Evolutionary conservation across 2,329 filamentous ascomycete species (phyloP).

Genomic region (Phialophora verrucosa): DNA sequence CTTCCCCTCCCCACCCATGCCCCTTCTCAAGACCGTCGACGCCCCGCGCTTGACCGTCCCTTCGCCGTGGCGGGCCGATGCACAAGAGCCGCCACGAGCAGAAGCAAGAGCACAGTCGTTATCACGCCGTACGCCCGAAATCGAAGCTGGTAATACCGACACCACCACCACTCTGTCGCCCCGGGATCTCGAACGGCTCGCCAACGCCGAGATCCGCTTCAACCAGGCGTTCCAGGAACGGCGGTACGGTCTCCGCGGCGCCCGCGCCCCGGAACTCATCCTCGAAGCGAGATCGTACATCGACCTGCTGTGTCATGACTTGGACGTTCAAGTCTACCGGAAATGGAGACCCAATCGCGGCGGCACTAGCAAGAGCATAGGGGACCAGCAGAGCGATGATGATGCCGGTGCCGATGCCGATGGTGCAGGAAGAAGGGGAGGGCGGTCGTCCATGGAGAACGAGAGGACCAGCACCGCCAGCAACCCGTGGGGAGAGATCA

Average conservation of each 20-base stretch:
- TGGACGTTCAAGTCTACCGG: slow-evolving; percentile 16
- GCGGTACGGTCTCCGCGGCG: slow-evolving; percentile 19
- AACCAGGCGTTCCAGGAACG: slow-evolving; percentile 11
- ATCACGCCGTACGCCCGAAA: too few species aligned
- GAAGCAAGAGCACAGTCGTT: too few species aligned
- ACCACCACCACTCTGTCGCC: too few species aligned
- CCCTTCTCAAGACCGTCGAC: slow-evolving; percentile 1
- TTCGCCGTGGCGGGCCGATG: neutral
- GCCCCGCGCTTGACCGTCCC: neutral
- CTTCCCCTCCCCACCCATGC: slow-evolving; percentile 3
- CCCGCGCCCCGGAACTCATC: slow-evolving; percentile 14
- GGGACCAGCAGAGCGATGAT: neutral
- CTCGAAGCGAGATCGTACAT: slow-evolving; percentile 18
- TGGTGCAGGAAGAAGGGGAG: too few species aligned
- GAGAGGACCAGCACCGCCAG: neutral
- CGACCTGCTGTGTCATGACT: slow-evolving; percentile 20
- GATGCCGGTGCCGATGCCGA: neutral
- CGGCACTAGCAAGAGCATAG: neutral
- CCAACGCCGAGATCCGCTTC: slow-evolving; percentile 17
- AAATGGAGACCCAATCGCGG: slow-evolving; percentile 1
- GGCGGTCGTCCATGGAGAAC: neutral
- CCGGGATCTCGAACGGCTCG: slow-evolving; percentile 3
- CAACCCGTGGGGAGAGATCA: slow-evolving; percentile 7
- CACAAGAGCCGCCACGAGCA: too few species aligned
- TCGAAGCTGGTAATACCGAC: too few species aligned